These are phyloP conservation scores for Lupinus albus DNA, from an alignment of 306 rosid genomes.

Conservation along the genomic window DNA sequence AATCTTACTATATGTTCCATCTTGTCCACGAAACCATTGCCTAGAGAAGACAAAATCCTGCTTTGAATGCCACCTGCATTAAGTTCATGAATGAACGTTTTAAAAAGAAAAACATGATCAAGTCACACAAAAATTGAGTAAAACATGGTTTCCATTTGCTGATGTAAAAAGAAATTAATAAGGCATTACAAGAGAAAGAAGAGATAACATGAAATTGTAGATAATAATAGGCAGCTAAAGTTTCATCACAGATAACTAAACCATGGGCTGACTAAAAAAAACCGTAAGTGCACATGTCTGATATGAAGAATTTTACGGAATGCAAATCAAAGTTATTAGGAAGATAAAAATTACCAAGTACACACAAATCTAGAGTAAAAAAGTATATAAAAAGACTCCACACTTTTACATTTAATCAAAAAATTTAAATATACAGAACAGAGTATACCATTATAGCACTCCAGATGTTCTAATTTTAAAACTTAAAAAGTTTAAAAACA, in stretches of 20 bases:
- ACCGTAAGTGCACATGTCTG: constrained; percentile 16
- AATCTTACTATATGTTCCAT: constrained; percentile 94
- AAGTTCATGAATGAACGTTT: constrained; percentile 31
- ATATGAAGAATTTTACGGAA: constrained; percentile 26
- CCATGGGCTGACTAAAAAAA: neutral
- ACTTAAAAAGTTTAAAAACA: constrained; percentile 26
- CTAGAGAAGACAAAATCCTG: constrained; percentile 91
- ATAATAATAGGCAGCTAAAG: constrained; percentile 28
- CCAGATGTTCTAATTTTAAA: constrained; percentile 11
- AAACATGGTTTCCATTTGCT: constrained; percentile 2
- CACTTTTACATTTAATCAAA: constrained; percentile 2
- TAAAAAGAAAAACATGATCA: constrained; percentile 21
- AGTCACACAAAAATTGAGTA: neutral
- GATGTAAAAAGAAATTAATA: constrained; percentile 20
- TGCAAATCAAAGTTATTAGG: constrained; percentile 29
- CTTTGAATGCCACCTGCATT: constrained; percentile 83
- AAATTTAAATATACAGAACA: constrained; percentile 9
- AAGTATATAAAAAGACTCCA: no score
- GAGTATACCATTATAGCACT: neutral
- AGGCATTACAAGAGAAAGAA: constrained; percentile 16
- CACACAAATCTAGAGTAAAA: neutral
- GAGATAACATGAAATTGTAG: constrained; percentile 25
- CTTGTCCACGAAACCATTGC: constrained; percentile 97
- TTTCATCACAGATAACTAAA: constrained; percentile 30
- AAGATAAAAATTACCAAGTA: constrained; percentile 35